phyloP scores from a whole-genome alignment of 2,329 filamentous ascomycete genomes.

The Neofusicoccum parvum region DNA sequence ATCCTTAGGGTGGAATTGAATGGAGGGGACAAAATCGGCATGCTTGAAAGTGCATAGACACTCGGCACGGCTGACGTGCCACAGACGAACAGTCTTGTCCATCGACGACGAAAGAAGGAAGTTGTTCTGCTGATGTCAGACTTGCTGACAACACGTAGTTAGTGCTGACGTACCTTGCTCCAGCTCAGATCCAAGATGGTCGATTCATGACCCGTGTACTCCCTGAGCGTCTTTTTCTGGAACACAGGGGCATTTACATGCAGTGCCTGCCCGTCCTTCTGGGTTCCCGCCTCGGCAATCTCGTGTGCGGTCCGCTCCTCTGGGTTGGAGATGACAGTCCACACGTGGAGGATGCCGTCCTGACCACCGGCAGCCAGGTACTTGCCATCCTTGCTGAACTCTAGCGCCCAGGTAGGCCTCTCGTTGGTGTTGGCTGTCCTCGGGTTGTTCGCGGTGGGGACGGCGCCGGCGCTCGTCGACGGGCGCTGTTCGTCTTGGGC shows the following conservation, averaged over 20 bases:
- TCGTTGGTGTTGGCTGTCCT: slow-evolving; percentile 30
- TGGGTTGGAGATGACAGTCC: slow-evolving; percentile 79
- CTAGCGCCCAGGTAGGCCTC: slow-evolving; percentile 84
- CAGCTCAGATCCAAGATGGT: slow-evolving; percentile 91
- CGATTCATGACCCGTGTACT: slow-evolving; percentile 81
- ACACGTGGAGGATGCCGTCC: slow-evolving; percentile 82
- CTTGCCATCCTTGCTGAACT: slow-evolving; percentile 89
- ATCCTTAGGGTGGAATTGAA: slow-evolving; percentile 91
- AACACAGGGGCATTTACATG: slow-evolving; percentile 90
- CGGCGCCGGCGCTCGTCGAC: slow-evolving; percentile 22
- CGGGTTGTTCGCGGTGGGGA: not conserved
- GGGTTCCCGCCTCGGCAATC: slow-evolving; percentile 62
- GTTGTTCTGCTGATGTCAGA: slow-evolving; percentile 65
- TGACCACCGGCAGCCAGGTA: slow-evolving; percentile 92
- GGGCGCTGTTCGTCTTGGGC: slow-evolving; percentile 32
- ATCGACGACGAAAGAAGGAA: slow-evolving; percentile 94
- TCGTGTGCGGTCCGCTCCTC: slow-evolving; percentile 78
- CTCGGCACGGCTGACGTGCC: slow-evolving; percentile 84
- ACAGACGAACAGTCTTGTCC: slow-evolving; percentile 95
- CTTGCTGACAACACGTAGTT: not conserved
- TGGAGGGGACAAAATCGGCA: slow-evolving; percentile 91
- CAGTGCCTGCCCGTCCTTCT: slow-evolving; percentile 55
- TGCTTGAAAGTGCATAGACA: slow-evolving; percentile 94
- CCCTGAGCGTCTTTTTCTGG: slow-evolving; percentile 71
- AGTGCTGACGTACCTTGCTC: slow-evolving; percentile 69